Percentiles rank a stretch among this genome's conserved stretches.
Evolutionary conservation across 371 early-diverging fungal species (phyloP).

Genomic region (Chytridiales sp.): DNA sequence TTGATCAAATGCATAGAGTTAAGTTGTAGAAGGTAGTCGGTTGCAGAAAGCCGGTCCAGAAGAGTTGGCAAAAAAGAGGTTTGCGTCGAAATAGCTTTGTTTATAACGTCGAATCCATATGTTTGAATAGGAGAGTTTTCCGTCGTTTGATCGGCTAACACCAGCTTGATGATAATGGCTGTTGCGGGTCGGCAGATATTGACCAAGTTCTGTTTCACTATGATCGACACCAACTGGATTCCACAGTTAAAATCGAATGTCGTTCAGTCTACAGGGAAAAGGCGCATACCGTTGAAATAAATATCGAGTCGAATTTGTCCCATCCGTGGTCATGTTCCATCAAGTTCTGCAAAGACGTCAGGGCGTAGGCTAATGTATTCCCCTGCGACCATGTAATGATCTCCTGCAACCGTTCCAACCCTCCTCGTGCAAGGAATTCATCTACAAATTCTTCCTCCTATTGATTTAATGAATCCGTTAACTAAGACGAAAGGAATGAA

Average conservation of each 20-base stretch:
- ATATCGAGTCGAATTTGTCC: slow-evolving; percentile 55
- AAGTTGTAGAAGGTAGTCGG: slow-evolving; percentile 65
- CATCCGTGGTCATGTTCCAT: slow-evolving; percentile 70
- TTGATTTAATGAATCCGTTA: neutral
- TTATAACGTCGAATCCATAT: slow-evolving; percentile 54
- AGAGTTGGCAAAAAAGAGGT: slow-evolving; percentile 57
- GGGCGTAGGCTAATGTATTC: slow-evolving; percentile 72
- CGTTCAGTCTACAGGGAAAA: neutral
- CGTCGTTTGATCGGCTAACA: slow-evolving; percentile 27
- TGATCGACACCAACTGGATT: slow-evolving; percentile 54
- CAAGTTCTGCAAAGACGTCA: slow-evolving; percentile 63
- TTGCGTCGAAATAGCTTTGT: slow-evolving; percentile 53
- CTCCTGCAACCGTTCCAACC: slow-evolving; percentile 61
- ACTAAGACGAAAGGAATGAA: neutral
- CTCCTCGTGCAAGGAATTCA: slow-evolving; percentile 65
- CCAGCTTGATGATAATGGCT: slow-evolving; percentile 64
- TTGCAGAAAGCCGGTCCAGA: slow-evolving; percentile 61
- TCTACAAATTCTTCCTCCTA: slow-evolving; percentile 74
- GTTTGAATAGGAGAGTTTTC: slow-evolving; percentile 41
- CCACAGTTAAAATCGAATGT: neutral
- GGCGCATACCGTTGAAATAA: slow-evolving; percentile 50
- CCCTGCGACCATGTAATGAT: slow-evolving; percentile 59
- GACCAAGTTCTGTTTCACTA: slow-evolving; percentile 64
- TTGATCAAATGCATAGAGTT: slow-evolving; percentile 66
- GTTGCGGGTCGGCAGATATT: slow-evolving; percentile 75